Evolutionary conservation across 1,284 basidiomycete genomes (phyloP), one percentile per base, ranked within the genome.

Genomic region (Cutaneotrichosporon curvatum): DNA sequence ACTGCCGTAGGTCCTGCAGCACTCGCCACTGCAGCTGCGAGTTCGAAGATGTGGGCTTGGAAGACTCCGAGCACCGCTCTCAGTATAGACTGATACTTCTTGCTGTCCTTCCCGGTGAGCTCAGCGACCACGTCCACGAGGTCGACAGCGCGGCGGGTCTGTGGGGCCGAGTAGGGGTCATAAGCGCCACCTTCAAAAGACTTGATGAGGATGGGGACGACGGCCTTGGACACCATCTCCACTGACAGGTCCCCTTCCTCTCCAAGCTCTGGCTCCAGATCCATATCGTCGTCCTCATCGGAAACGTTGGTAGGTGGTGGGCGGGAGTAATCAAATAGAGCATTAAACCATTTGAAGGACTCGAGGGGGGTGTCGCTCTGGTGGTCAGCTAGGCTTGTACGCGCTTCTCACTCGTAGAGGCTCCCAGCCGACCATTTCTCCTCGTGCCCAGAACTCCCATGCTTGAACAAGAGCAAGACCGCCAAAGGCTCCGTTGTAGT

Each of bases 361-460:
- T 92, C 86, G 18, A 95, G 67, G 50, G 77, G 80, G 31, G 74
- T 72, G 6, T 75, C 70, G 48, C 80, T 78, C 80, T 82, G 54
- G 0, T 10, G 14, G 47, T 48, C 23, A 49, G 40, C n/a, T 34
- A 1, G 22, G 10, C 22, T 25, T 36, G 16, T 18, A 12, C 34
- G 4, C 15, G 20, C 12, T 20, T 73, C 79, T 57, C 61, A 87
- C 87, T 72, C 84, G 79, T 23, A 92, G 76, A 34, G 86, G 86
- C 65, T 90, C 82, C 90, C 92, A 95, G 3, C 83, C 83, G 4
- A 86, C 73, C 63, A 85, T 78, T 71, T 96, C 92, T 40, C 90
- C 74, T 43, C 90, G 76, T 18, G 82, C 82, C 89, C 90, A 96
- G 67, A 94, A 95, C 71, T 95, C 91, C 91, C 92, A 96, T 32